Percentiles rank a stretch among this genome's conserved stretches.
Evolutionary conservation across 495 filamentous ascomycete species (phyloP).

Genomic region (Aspergillus funiculosus): DNA sequence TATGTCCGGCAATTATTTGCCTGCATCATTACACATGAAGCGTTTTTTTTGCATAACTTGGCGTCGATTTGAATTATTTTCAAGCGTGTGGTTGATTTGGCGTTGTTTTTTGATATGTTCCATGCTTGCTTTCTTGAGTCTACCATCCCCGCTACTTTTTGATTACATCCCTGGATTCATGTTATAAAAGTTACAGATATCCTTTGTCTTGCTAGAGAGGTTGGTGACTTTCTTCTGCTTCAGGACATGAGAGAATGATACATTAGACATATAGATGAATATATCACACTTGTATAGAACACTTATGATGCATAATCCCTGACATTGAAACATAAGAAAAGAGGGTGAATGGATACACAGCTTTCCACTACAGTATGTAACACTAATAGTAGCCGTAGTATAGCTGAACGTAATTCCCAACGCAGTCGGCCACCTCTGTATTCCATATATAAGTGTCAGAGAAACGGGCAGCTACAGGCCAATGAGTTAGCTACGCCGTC

Average conservation of each 20-base stretch:
- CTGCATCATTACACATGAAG: conserved; percentile 21
- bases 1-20: neutral
- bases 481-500: no score
- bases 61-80: conserved; percentile 27
- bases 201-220: conserved; percentile 2
- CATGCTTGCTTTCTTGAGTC: conserved; percentile 4
- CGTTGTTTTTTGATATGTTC: conserved; percentile 20
- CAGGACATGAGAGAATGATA: conserved; percentile 2
- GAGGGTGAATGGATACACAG: no score
- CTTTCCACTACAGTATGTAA: no score
- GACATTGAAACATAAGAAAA: no score
- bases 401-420: no score
- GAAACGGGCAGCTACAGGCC: no score
- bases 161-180: conserved; percentile 14
- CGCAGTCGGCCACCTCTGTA: no score
- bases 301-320: neutral
- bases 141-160: conserved; percentile 12
- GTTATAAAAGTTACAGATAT: conserved; percentile 16
- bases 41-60: conserved; percentile 32
- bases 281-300: conserved; percentile 3
- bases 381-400: no score
- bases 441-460: no score
- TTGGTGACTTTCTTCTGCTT: neutral
- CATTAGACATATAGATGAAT: conserved; percentile 1
- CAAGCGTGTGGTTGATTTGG: conserved; percentile 27